These are phyloP conservation scores for Ustilaginoidea virens DNA, from an alignment of 2,329 filamentous ascomycete species.

Conservation along the genomic window DNA sequence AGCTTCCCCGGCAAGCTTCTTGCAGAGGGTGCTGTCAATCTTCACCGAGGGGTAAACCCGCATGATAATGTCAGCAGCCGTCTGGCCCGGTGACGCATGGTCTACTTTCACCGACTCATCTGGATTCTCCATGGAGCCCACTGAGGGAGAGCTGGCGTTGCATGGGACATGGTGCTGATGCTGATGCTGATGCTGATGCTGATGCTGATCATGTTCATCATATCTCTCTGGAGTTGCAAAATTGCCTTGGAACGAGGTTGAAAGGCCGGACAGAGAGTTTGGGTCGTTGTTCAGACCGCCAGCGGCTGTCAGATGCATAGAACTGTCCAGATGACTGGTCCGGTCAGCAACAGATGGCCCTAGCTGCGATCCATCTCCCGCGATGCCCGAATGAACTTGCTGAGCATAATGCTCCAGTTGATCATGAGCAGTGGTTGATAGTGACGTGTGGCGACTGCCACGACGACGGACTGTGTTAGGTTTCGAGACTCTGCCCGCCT, in stretches of 20 bases:
- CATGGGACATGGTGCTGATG: slow-evolving; percentile 1
- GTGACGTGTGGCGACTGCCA: slow-evolving; percentile 12
- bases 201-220: not conserved
- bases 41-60: slow-evolving; percentile 28
- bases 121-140: slow-evolving; percentile 3
- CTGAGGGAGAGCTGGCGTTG: not conserved
- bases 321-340: slow-evolving; percentile 4
- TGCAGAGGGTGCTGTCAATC: slow-evolving; percentile 39
- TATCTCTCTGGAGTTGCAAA: slow-evolving; percentile 1
- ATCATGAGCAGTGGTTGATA: slow-evolving; percentile 12
- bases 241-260: not conserved
- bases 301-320: slow-evolving; percentile 4
- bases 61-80: slow-evolving; percentile 31
- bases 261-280: not conserved
- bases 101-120: not conserved
- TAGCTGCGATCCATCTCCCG: slow-evolving; percentile 1
- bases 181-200: too few species aligned
- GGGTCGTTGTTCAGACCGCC: slow-evolving; percentile 6
- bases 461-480: slow-evolving; percentile 10
- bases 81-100: slow-evolving; percentile 8
- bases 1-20: slow-evolving; percentile 32
- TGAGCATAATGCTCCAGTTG: slow-evolving; percentile 16
- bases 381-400: slow-evolving; percentile 3
- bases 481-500: slow-evolving; percentile 29
- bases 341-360: not conserved